phyloP scores from a whole-genome alignment of 169 alveolate genomes.

The Plasmodium knowlesi region DNA sequence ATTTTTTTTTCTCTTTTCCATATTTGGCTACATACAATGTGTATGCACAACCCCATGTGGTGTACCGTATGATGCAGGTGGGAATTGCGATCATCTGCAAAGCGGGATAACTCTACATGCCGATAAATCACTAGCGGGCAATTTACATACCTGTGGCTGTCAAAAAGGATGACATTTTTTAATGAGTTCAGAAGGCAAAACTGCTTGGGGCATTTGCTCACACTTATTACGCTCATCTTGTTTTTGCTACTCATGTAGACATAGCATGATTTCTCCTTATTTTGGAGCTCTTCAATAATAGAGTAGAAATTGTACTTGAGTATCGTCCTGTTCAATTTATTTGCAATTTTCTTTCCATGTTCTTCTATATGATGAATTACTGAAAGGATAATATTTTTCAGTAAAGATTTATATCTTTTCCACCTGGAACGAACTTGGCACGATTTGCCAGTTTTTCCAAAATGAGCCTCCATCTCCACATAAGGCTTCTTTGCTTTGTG shows the following conservation, averaged over 20 bases:
- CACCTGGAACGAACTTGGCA: background rate
- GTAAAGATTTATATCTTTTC: background rate
- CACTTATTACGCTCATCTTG: constrained; percentile 51
- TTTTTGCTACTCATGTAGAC: constrained; percentile 25
- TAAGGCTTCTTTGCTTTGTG: background rate
- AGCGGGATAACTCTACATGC: constrained; percentile 21
- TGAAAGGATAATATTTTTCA: constrained; percentile 20
- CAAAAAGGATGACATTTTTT: background rate
- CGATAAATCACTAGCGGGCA: constrained; percentile 41
- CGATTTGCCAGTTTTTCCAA: background rate
- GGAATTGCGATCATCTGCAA: background rate
- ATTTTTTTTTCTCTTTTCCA: background rate
- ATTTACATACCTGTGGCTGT: constrained; percentile 13
- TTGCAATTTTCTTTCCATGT: constrained; percentile 2
- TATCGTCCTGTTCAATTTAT: constrained; percentile 6
- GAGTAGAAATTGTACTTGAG: constrained; percentile 22
- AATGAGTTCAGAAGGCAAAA: background rate
- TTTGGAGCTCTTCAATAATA: constrained; percentile 64
- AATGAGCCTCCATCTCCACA: background rate
- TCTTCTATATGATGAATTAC: background rate
- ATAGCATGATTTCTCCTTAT: constrained; percentile 23
- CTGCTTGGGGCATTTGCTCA: constrained; percentile 45
- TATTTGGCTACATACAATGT: constrained; percentile 27
- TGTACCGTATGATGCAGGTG: constrained; percentile 46
- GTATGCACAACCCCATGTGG: constrained; percentile 29